Evolutionary conservation across 352 stramenopile species (phyloP), one percentile per base, ranked within the genome.

Genomic region (Pythium scleroteichum): DNA sequence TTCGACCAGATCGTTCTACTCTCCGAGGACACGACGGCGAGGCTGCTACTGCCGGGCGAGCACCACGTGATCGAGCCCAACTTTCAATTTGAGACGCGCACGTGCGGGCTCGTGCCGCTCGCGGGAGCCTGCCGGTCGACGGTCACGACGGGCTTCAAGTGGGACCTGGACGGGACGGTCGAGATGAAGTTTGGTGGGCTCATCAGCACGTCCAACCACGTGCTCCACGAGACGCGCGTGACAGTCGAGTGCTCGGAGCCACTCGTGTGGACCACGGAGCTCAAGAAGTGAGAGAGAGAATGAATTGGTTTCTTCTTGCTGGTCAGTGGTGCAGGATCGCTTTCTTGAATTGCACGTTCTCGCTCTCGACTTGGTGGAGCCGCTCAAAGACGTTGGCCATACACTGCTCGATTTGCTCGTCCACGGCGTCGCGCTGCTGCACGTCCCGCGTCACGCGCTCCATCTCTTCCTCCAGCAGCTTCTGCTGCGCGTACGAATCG

Each of bases 51-150:
- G 14, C 83, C 87, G 0, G 73, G 80, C 0, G 33, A 70, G 4
- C 73, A 61, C 46, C 83, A 96, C 66, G 64, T 82, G 9, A 85
- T 97, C 46, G 70, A 64, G n/a, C 88, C 87, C n/a, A 87, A 96
- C 63, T 88, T 90, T 41, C 26, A 87, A 55, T 88, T 96, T 44
- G 95, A 99, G 74, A 87, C 92, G 46, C 92, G 93, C 29, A 97
- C 87, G 26, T 98, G 95, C 70, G 95, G 95, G 5, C 75, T 99
- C 16, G 95, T 99, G 55, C 96, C 95, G 2, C 54, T 99, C n/a
- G 82, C 62, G 2, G 84, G 80, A 17, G 60, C 76, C 7, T 98
- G 92, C 58, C 68, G 86, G 13, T 71, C 71, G 5, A 82, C 92
- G 4, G 89, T 73, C 10, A 98, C 95, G 0, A 82, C 69, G 16